A percentile compares a stretch with the other conserved stretches of the same genome.
Evolutionary conservation across 129 eudicot species (phyloP).

Genomic region (Rutidosis leptorrhynchoides): DNA sequence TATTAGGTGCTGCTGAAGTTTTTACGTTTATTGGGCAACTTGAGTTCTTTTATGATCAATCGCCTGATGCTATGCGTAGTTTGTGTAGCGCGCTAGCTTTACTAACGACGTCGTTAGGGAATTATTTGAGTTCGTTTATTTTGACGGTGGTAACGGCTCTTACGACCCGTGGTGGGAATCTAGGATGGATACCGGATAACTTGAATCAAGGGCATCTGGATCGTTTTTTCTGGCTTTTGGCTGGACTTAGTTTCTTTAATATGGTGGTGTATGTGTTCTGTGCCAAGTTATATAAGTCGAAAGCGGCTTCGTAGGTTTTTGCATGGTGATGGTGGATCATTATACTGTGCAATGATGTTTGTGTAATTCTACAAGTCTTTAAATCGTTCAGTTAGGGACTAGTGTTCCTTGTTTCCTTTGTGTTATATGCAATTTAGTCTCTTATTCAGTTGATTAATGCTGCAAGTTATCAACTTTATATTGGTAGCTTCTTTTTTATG

Average conservation of each 20-base stretch:
- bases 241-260: slow-evolving; percentile 47
- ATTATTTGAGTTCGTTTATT: slow-evolving; percentile 74
- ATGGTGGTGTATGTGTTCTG: slow-evolving; percentile 42
- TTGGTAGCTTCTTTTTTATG: too few species aligned
- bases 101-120: slow-evolving; percentile 57
- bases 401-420: neutral
- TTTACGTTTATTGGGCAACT: slow-evolving; percentile 75
- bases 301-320: slow-evolving; percentile 30
- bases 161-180: slow-evolving; percentile 54
- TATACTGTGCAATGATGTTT: neutral
- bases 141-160: slow-evolving; percentile 54
- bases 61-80: slow-evolving; percentile 93
- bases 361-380: neutral
- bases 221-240: slow-evolving; percentile 50
- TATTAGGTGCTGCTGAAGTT: slow-evolving; percentile 82
- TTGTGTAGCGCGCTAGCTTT: slow-evolving; percentile 73
- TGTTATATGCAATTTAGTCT: neutral
- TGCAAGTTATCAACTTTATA: too few species aligned
- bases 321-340: neutral
- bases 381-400: neutral
- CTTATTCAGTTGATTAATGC: neutral
- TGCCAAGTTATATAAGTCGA: slow-evolving; percentile 42
- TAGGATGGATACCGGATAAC: slow-evolving; percentile 57
- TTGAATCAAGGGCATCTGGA: slow-evolving; percentile 49
- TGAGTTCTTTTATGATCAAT: slow-evolving; percentile 86